Evolutionary conservation across 73 alveolate genomes (phyloP), one percentile per base, ranked within the genome.

Genomic region (Paramecium sonneborni): DNA sequence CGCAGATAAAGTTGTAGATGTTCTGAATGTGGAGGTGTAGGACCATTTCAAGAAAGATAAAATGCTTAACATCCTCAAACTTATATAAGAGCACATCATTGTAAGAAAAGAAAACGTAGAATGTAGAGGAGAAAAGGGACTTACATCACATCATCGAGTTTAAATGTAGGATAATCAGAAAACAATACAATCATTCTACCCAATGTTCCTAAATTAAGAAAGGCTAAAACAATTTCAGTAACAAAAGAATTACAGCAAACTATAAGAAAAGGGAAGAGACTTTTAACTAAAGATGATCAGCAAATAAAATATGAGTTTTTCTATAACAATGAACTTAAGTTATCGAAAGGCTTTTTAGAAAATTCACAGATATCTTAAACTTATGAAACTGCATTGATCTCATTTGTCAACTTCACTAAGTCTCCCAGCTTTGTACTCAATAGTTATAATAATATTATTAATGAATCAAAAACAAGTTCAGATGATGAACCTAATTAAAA

Each of bases 1-100:
- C 21, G 84, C 6, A 62, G 84, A 62, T 30, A 62, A 30, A 62
- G 84, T 32, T 62, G 84, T 62, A 26, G 44, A 30, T 62, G 84
- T 9, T 26, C 84, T 62, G 84, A 62, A 62, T 62, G 84, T 26
- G 84, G 84, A 30, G 84, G 28, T 5, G 44, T 62, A 14, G 84
- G 84, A 30, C 48, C 84, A 6, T 62, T 62, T 62, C 26, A 62
- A 62, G 84, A 62, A 30, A 26, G 84, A 62, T 32, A 62, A 30
- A 62, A 62, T 62, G 84, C 84, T 15, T 30, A 62, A 62, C 26
- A 62, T 32, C 84, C 84, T 24, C 84, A 62, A 62, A 62, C 84
- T 2, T 62, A 62, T 26, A 62, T 62, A 9, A 62, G 84, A 32
- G 84, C 84, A 1, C 84, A 62, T 62, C 84, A 62, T 32, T 62